These are phyloP conservation scores for Heterobasidion parviporum DNA, from an alignment of 1,284 basidiomycete genomes.

Conservation along the genomic window DNA sequence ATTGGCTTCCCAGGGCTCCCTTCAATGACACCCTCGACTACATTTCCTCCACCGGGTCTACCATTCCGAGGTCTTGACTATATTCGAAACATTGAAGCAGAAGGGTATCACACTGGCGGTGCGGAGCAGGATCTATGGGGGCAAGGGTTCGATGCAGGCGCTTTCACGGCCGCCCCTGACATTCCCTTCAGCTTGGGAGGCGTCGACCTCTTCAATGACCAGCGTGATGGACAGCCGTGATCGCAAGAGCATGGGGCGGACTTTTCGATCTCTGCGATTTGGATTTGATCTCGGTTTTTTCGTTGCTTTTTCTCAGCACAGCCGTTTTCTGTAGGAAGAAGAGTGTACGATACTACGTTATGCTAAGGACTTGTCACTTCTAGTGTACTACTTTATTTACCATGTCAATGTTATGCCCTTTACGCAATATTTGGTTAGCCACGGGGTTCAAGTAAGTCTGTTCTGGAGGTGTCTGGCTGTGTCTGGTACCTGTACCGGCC, in stretches of 20 bases:
- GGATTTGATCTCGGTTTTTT: too few relatives aligned
- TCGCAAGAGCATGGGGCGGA: neutral
- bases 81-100: constrained; percentile 60
- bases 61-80: constrained; percentile 76
- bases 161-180: constrained; percentile 68
- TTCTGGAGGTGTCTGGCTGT: too few relatives aligned
- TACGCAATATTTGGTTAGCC: too few relatives aligned
- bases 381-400: too few relatives aligned
- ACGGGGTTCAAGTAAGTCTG: too few relatives aligned
- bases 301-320: too few relatives aligned
- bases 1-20: constrained; percentile 43
- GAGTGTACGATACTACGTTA: too few relatives aligned
- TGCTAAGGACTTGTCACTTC: too few relatives aligned
- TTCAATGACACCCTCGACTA: constrained; percentile 47
- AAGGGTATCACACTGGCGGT: constrained; percentile 31
- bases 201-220: neutral
- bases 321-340: too few relatives aligned
- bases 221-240: neutral
- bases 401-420: too few relatives aligned
- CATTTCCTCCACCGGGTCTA: constrained; percentile 60
- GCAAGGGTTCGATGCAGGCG: constrained; percentile 65
- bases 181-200: constrained; percentile 54
- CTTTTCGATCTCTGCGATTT: too few relatives aligned
- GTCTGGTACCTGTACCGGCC: too few relatives aligned
- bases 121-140: constrained; percentile 58